Evolutionary conservation across 129 eudicot genomes (phyloP), one percentile per base, ranked within the genome.

Genomic region (Arctium lappa): DNA sequence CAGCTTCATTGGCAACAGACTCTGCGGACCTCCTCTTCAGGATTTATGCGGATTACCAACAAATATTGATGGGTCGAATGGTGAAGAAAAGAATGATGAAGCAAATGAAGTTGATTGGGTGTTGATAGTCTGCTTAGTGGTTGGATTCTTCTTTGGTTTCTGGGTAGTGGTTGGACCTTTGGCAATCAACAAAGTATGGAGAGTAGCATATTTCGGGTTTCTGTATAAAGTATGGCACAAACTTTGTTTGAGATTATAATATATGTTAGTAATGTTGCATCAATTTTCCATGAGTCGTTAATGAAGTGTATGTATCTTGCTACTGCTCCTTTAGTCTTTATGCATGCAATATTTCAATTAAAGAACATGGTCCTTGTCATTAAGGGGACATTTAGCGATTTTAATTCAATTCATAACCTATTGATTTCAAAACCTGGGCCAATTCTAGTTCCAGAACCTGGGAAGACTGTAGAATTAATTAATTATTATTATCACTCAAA

Each of bases 61-160:
- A 72, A 31, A 16, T 16, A 8, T 1, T 56, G 66, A 56, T 56
- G 66, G 27, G 66, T 16, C 7, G 66, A 56, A 15, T 16, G 66
- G 66, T 56, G 66, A 56, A 56, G 66, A 56, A 56, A 56, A 56
- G 18, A 70, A 72, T 36, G 73, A 56, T 73, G 83, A 72, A 44
- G 27, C 63, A 38, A 50, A 46, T 72, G 81, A 53, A 73, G 16
- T 27, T 10, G 53, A 72, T 1, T 81, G 85, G 82, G 46, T 81
- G 38, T 81, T 88, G n/a, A 78, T 50, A 27, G 70, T 69, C 3
- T 68, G 90, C 37, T 48, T 83, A n/a, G 82, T 63, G 74, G 9
- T 82, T 74, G 86, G 89, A 3, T 86, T 82, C 69, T 27, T 56
- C 37, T 9, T 86, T 68, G 86, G 84, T 5, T 86, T 86, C 29